A percentile compares a stretch with the other conserved stretches of the same genome.
phyloP scores from a whole-genome alignment of 2,329 filamentous ascomycete species.

The Canariomyces notabilis region DNA sequence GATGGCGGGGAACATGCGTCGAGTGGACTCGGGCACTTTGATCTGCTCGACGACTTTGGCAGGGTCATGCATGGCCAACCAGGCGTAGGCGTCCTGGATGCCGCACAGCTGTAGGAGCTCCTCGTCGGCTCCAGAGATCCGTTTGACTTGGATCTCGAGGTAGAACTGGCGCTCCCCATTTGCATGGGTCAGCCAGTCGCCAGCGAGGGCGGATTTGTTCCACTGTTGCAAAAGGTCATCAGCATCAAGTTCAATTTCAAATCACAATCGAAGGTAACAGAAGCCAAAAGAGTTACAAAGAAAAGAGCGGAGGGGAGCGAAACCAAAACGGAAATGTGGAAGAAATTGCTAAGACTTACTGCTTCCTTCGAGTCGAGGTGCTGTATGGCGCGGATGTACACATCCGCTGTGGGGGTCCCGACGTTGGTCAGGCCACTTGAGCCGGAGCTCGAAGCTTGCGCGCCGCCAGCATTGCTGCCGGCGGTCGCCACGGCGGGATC shows the following conservation, averaged over 20 bases:
- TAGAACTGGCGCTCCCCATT: conserved; percentile 14
- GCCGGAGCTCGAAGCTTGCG: no score
- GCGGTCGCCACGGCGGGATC: conserved; percentile 8
- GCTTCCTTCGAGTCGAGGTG: conserved; percentile 5
- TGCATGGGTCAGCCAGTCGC: conserved; percentile 18
- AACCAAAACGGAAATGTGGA: neutral
- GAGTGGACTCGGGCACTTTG: neutral
- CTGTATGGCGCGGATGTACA: conserved; percentile 2
- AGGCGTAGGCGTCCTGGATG: conserved; percentile 14
- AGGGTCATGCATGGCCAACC: conserved; percentile 13
- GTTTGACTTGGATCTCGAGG: conserved; percentile 24
- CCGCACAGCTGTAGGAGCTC: conserved; percentile 13
- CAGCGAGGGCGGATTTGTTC: conserved; percentile 19
- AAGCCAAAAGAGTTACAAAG: neutral
- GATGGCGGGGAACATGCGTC: neutral
- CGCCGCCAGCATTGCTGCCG: conserved; percentile 6
- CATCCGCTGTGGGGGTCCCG: no score
- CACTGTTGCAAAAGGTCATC: conserved; percentile 12
- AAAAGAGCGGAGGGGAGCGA: neutral
- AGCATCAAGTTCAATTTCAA: neutral
- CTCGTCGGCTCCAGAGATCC: conserved; percentile 20
- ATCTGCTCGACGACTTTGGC: conserved; percentile 3
- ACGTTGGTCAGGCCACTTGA: conserved; percentile 6
- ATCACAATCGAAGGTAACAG: neutral
- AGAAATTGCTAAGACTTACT: conserved; percentile 5